Conservation (phyloP, 179 eudicot genomes). For the Beta corolliflora region DNA sequence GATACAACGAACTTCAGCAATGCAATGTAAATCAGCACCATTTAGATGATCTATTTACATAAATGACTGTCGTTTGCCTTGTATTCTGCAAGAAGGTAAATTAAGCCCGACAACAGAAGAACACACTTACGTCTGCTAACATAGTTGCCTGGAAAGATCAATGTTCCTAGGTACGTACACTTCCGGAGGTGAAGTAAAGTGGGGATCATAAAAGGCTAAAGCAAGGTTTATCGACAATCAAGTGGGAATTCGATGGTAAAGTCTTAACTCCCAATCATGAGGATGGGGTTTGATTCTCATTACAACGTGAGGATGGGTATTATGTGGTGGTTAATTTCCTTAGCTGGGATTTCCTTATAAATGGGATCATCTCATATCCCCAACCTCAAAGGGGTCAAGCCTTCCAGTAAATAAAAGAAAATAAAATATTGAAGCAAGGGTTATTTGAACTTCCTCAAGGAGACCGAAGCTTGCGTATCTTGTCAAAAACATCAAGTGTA, state of each 20-base stretch:
- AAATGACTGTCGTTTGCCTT: not conserved
- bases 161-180: not conserved
- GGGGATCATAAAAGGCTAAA: not conserved
- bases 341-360: too few relatives aligned
- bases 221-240: not conserved
- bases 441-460: conserved; percentile 29
- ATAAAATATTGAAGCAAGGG: not conserved
- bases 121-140: conserved; percentile 2
- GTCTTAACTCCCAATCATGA: too few relatives aligned
- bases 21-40: conserved; percentile 14
- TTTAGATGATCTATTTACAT: conserved; percentile 21
- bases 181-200: not conserved
- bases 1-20: not conserved
- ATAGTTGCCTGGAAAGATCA: conserved; percentile 7
- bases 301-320: not conserved
- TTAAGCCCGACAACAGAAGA: conserved; percentile 19
- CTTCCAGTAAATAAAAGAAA: too few relatives aligned
- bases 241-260: too few relatives aligned
- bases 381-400: too few relatives aligned
- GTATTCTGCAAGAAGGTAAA: conserved; percentile 5
- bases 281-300: not conserved
- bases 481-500: conserved; percentile 68
- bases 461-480: conserved; percentile 55
- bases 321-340: too few relatives aligned
- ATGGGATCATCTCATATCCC: too few relatives aligned